These are phyloP conservation scores for Danielozyma ontarioensis DNA, from an alignment of 805 yeast species.

Conservation along the genomic window DNA sequence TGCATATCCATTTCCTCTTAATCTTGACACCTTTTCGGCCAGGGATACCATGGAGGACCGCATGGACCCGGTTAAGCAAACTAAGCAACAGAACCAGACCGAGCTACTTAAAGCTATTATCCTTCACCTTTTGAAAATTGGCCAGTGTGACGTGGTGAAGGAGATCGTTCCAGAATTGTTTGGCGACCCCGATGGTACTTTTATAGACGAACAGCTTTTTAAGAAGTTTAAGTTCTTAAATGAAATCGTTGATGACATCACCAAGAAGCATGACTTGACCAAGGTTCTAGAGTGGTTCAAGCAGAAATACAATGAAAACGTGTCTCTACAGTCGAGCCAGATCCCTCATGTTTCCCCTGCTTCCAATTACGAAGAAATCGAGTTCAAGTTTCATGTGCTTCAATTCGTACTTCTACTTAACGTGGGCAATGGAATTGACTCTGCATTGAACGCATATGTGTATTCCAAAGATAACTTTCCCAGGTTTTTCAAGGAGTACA, in stretches of 20 bases:
- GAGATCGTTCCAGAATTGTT: constrained; percentile 21
- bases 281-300: constrained; percentile 31
- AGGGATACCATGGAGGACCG: constrained; percentile 1
- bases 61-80: constrained; percentile 2
- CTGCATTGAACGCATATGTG: constrained; percentile 27
- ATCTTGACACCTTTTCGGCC: constrained; percentile 23
- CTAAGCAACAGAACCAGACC: constrained; percentile 19
- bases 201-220: constrained; percentile 19
- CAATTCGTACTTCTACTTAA: constrained; percentile 30
- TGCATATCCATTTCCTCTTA: constrained; percentile 36
- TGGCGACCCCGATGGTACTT: constrained; percentile 9
- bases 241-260: constrained; percentile 30
- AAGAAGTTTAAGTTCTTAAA: constrained; percentile 23
- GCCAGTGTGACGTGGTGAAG: constrained; percentile 32
- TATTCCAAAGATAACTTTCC: constrained; percentile 35
- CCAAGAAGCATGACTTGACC: constrained; percentile 24
- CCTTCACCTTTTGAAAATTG: constrained; percentile 34
- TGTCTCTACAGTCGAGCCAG: constrained; percentile 1
- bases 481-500: constrained; percentile 24
- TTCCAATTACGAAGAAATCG: constrained; percentile 16
- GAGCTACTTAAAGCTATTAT: constrained; percentile 33
- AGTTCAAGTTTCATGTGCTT: constrained; percentile 37
- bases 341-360: background rate
- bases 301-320: constrained; percentile 13
- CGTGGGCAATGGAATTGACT: constrained; percentile 6